Base-by-base conservation (phyloP, 106 monocot genomes). In the Phalaenopsis aphrodite region DNA sequence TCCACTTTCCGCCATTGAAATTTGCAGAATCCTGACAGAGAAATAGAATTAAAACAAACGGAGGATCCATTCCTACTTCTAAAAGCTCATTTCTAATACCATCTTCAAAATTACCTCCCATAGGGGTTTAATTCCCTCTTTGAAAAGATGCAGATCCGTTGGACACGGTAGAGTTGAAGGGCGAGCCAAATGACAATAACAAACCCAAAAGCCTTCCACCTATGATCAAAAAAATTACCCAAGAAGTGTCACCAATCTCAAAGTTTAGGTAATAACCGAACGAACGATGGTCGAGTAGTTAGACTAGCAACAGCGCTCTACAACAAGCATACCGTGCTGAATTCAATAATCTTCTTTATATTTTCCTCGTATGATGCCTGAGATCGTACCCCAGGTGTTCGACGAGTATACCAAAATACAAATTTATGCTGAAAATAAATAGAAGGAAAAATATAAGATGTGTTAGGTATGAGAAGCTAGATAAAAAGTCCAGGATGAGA, bases 191-290 rank as follows among this genome's bases (percentile, higher is more conserved):
- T 98, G 97, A 79, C 97, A 98, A 82, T 98, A 98, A 79, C 90
- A 94, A 75, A 94, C 90, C 97, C 97, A 98, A 64, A 98, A 98
- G 0, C 88, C 89, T 88, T 98, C 97, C 79, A 94, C 97, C 97
- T 98, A 77, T 41, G 11, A 55, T 48, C 42, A 74, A 45, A 41
- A 30, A 9, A 45, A 74, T 11, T 4, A 74, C 36, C 69, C 14
- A 21, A 69, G 69, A 3, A 4, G 45, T 45, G 15, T 42, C n/a
- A 43, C 14, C n/a, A 74, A 8, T 19, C n/a, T 18, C 3, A 43
- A 72, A 12, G 43, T 42, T 19, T 19, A 8, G 8, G 12, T 15
- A 69, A 69, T 11, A 69, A 69, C 69, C 10, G n/a, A 69, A 69
- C 10, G n/a, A 69, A 69, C 39, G 39, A 15, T 18, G 74, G 43